These are phyloP conservation scores for Miamiensis avidus DNA, from an alignment of 169 alveolate species.

Conservation along the genomic window DNA sequence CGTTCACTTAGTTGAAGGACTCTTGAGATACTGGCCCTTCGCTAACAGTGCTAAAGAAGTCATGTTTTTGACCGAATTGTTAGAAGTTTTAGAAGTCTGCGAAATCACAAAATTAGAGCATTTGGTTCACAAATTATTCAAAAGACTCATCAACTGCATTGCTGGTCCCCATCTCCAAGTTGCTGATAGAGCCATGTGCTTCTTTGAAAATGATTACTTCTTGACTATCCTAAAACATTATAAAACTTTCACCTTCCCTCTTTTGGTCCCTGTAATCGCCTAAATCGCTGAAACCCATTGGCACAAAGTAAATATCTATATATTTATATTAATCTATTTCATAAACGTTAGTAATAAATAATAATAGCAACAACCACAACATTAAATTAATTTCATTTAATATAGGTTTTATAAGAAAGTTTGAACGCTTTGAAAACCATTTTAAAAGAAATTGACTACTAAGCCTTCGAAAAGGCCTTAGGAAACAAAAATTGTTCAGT, in stretches of 20 bases:
- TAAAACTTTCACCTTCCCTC: constrained; percentile 77
- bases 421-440: constrained; percentile 79
- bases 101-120: constrained; percentile 72
- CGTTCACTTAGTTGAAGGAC: constrained; percentile 89
- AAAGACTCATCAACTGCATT: constrained; percentile 79
- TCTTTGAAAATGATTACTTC: constrained; percentile 84
- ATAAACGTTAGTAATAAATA: too few relatives aligned
- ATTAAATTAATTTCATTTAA: too few relatives aligned
- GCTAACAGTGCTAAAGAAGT: constrained; percentile 95
- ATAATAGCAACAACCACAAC: too few relatives aligned
- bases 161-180: constrained; percentile 86
- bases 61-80: constrained; percentile 94
- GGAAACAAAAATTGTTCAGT: constrained; percentile 44
- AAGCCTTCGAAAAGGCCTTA: constrained; percentile 79
- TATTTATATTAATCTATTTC: too few relatives aligned
- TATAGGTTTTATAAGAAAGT: constrained; percentile 63
- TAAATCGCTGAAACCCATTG: constrained; percentile 85
- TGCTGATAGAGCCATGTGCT: constrained; percentile 88
- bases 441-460: constrained; percentile 80
- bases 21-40: constrained; percentile 97
- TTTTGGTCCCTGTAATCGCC: constrained; percentile 79
- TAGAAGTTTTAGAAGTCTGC: constrained; percentile 90
- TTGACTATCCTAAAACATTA: constrained; percentile 73
- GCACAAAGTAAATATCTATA: constrained; percentile 61
- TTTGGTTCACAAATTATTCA: constrained; percentile 71